phyloP scores from a whole-genome alignment of 768 basidiomycete genomes.

The Boletus subparvulus region DNA sequence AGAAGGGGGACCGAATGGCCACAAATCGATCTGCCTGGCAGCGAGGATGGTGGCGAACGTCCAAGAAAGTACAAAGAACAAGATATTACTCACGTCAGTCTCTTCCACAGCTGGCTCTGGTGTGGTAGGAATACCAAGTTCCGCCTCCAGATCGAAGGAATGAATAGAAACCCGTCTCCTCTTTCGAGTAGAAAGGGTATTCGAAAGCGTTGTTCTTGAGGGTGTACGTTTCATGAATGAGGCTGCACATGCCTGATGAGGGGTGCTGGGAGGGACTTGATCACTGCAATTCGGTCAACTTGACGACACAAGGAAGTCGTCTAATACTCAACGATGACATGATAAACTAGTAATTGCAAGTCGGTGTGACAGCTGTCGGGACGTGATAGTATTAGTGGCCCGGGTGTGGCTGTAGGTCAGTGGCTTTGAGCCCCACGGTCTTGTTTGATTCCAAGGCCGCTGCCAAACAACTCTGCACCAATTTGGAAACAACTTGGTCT shows the following conservation, averaged over 20 bases:
- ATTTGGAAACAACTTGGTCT: neutral
- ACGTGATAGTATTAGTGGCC: neutral
- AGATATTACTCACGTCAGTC: conserved; percentile 26
- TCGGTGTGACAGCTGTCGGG: neutral
- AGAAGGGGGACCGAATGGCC: conserved; percentile 47
- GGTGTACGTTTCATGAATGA: conserved; percentile 38
- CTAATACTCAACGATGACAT: conserved; percentile 35
- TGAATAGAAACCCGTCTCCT: conserved; percentile 42
- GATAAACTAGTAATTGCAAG: neutral
- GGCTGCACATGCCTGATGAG: conserved; percentile 25
- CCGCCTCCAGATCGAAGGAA: conserved; percentile 38
- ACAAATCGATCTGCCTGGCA: conserved; percentile 62
- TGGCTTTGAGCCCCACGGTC: conserved; percentile 5
- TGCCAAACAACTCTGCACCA: conserved; percentile 28
- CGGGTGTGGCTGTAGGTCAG: neutral
- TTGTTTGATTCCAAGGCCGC: conserved; percentile 28
- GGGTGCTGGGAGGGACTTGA: conserved; percentile 25
- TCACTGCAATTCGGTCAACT: conserved; percentile 26
- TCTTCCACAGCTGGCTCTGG: conserved; percentile 25
- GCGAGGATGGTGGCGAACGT: neutral
- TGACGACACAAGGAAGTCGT: conserved; percentile 2
- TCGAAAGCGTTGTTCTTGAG: conserved; percentile 39
- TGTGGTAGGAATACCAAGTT: conserved; percentile 25
- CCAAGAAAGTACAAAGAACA: neutral
- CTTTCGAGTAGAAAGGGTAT: conserved; percentile 41